These are phyloP conservation scores for Pterocarpus macrocarpus DNA, from an alignment of 306 rosid species.

Conservation along the genomic window DNA sequence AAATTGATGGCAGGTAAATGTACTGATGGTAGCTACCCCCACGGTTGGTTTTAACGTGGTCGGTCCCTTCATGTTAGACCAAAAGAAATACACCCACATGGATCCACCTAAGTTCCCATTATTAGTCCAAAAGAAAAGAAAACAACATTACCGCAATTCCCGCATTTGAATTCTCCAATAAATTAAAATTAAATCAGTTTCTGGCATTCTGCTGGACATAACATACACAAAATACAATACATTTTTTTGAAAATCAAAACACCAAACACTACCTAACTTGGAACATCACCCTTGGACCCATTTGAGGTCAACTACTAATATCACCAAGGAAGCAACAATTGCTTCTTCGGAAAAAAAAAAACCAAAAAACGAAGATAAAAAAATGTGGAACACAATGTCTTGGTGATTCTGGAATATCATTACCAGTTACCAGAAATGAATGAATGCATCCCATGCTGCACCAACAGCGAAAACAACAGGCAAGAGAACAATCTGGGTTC, in stretches of 20 bases:
- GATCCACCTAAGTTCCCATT: constrained; percentile 17
- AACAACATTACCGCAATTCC: constrained; percentile 37
- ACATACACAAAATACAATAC: constrained; percentile 31
- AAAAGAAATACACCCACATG: constrained; percentile 9
- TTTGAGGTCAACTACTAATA: constrained; percentile 47
- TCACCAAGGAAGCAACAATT: constrained; percentile 38
- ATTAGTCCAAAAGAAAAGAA: constrained; percentile 1
- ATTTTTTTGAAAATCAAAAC: constrained; percentile 33
- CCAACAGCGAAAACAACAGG: constrained; percentile 71
- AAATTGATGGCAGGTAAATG: no score
- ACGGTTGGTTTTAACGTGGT: no score
- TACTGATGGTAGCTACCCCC: no score
- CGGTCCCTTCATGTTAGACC: no score
- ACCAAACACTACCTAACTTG: constrained; percentile 1
- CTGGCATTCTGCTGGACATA: constrained; percentile 25
- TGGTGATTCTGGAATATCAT: not conserved
- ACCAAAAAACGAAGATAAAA: not conserved
- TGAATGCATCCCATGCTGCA: constrained; percentile 68
- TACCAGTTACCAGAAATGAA: constrained; percentile 53
- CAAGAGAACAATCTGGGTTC: constrained; percentile 54
- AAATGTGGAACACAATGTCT: constrained; percentile 34
- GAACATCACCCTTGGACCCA: constrained; percentile 36
- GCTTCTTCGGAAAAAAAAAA: not conserved
- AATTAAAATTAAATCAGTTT: constrained; percentile 51
- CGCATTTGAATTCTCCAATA: constrained; percentile 58